These are phyloP conservation scores for Trichothecium sympodiale DNA, from an alignment of 2,329 filamentous ascomycete genomes.

Conservation along the genomic window DNA sequence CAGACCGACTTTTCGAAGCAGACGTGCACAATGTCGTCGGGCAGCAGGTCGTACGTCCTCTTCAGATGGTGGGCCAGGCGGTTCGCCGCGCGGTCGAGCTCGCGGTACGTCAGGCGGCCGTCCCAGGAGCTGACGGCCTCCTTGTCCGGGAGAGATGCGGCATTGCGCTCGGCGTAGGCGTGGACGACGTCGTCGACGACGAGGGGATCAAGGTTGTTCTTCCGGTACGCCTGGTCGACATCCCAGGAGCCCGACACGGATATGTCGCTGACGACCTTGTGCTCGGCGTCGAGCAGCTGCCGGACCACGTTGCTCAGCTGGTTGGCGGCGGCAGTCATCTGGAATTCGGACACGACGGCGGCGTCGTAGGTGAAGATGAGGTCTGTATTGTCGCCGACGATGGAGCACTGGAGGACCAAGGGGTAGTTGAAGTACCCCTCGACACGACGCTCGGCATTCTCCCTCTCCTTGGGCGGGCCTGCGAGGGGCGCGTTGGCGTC, in stretches of 20 bases:
- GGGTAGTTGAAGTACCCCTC: conserved; percentile 5
- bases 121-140: not conserved
- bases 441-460: not conserved
- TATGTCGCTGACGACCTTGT: not conserved
- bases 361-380: conserved; percentile 2
- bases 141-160: not conserved
- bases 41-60: not conserved
- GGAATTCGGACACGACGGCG: not conserved
- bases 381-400: not conserved
- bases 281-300: not conserved
- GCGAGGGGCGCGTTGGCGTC: no score
- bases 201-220: not conserved
- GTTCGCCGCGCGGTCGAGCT: not conserved
- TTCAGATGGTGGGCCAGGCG: not conserved
- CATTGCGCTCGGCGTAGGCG: not conserved
- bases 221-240: not conserved
- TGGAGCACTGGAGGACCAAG: conserved; percentile 1
- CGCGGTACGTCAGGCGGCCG: not conserved
- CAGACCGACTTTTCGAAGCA: conserved; percentile 5
- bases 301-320: conserved; percentile 1
- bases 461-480: no score
- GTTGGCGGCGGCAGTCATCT: not conserved
- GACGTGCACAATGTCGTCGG: conserved; percentile 1
- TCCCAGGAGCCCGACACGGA: conserved; percentile 1
- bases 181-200: not conserved